Conservation (phyloP, 2,329 filamentous ascomycete genomes). For the Scorias spongiosa region DNA sequence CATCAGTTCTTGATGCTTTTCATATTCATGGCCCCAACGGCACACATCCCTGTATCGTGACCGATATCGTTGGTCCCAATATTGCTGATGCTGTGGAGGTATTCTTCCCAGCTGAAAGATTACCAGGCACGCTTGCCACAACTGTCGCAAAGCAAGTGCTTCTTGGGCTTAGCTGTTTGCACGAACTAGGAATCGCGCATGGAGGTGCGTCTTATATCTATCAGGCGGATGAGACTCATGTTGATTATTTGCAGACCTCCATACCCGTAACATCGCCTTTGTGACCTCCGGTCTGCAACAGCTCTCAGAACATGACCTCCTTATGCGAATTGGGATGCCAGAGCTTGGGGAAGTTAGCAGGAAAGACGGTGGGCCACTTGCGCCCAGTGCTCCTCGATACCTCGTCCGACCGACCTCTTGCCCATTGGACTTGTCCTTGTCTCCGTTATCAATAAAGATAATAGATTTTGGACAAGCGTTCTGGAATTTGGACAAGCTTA, state of each 20-base stretch:
- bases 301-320: background rate
- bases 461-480: background rate
- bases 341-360: background rate
- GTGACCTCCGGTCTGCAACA: background rate
- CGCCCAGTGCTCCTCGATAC: background rate
- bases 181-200: constrained; percentile 11
- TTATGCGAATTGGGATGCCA: background rate
- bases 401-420: background rate
- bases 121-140: constrained; percentile 24
- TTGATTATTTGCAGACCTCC: background rate
- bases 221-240: background rate
- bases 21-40: constrained; percentile 28
- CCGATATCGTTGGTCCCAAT: constrained; percentile 25
- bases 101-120: constrained; percentile 20
- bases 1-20: background rate
- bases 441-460: background rate
- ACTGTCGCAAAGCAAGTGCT: constrained; percentile 16
- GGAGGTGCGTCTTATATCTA: constrained; percentile 9
- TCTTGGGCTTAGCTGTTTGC: constrained; percentile 8
- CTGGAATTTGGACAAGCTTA: too few species aligned
- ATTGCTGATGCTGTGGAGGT: constrained; percentile 23
- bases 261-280: background rate
- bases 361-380: too few species aligned
- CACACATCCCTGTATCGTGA: constrained; percentile 28
- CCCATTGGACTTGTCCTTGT: background rate